A percentile compares a stretch with the other conserved stretches of the same genome.
phyloP scores from a whole-genome alignment of 352 stramenopile species.

The Globisporangium cederbergense region DNA sequence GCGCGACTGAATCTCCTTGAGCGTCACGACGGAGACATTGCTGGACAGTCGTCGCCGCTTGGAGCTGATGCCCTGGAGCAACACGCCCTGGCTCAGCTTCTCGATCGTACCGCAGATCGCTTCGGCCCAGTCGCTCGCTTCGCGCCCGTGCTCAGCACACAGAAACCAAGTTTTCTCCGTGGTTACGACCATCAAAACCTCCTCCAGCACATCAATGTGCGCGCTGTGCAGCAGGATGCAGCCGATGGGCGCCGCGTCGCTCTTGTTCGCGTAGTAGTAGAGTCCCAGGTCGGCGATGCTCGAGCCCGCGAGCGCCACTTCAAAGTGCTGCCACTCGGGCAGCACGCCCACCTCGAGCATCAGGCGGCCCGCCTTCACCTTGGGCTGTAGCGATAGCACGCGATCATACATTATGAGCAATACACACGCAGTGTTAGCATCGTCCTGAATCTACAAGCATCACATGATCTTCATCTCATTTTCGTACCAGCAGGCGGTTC shows the following conservation, averaged over 20 bases:
- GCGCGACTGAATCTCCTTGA: constrained; percentile 64
- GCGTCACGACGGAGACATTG: constrained; percentile 34
- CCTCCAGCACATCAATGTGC: constrained; percentile 68
- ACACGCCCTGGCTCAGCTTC: constrained; percentile 23
- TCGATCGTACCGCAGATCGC: constrained; percentile 61
- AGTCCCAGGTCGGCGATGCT: constrained; percentile 51
- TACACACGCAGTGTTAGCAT: background rate
- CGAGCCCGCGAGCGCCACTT: constrained; percentile 59
- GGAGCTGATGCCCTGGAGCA: constrained; percentile 18
- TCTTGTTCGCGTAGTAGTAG: constrained; percentile 60
- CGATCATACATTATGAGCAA: background rate
- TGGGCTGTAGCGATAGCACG: constrained; percentile 30
- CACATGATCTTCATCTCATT: background rate
- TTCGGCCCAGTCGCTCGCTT: constrained; percentile 63
- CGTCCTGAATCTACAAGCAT: background rate
- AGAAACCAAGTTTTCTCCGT: constrained; percentile 81
- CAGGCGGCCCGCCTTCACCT: constrained; percentile 53
- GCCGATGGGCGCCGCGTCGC: constrained; percentile 33
- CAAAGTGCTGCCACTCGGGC: constrained; percentile 58
- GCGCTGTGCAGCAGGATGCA: constrained; percentile 61
- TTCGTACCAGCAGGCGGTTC: constrained; percentile 43
- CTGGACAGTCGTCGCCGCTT: constrained; percentile 39
- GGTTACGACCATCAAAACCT: constrained; percentile 76
- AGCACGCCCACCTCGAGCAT: constrained; percentile 52
- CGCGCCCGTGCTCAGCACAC: constrained; percentile 51